Base-by-base conservation (phyloP, 495 filamentous ascomycete species). In the Aspergillus conjunctus region DNA sequence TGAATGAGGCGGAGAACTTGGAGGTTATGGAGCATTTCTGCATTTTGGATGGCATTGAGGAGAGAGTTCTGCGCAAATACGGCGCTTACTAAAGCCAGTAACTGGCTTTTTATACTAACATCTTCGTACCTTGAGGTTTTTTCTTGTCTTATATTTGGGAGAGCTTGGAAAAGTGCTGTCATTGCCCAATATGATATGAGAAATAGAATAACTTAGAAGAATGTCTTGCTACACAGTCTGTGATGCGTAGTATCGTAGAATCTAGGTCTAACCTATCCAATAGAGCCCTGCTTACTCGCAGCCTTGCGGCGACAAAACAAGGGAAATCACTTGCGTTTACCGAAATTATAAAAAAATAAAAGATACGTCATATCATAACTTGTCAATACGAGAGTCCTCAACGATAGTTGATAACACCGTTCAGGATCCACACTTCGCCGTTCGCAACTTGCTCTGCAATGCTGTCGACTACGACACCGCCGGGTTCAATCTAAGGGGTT, bases 11-110 rank as follows among this genome's bases (percentile, higher is more conserved):
- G 0, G 95, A 98, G 81, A 98, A 98, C 70, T 71, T 98, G 51
- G 94, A 96, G 56, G 94, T 98, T 15, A 81, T 93, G 66, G 92
- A 96, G 72, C 93, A 97, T 71, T 88, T 91, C 66, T 96, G 89
- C 66, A 90, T 97, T 44, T 75, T 98, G 54, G 86, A 94, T 61
- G 90, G 87, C 12, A 86, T 98, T 58, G 92, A 97, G 76, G 83
- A 92, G 64, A 83, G 94, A 68, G 74, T 98, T 57, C 75, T 98
- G 68, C 73, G 68, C 18, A 79, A 79, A 56, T 72, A 74, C 65
- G 71, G 51, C 22, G 49, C 26, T 20, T 22, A 39, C 22, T 6
- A 20, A 51, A 55, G 51, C 41, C 41, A 54, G 41, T 26, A 33
- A 22, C 18, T 21, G 33, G n/a, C 0, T 18, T 7, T 41, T n/a